Percentiles rank a stretch among this genome's conserved stretches.
Conservation (phyloP, 352 stramenopile species). For the Peronosclerospora sorghi region DNA sequence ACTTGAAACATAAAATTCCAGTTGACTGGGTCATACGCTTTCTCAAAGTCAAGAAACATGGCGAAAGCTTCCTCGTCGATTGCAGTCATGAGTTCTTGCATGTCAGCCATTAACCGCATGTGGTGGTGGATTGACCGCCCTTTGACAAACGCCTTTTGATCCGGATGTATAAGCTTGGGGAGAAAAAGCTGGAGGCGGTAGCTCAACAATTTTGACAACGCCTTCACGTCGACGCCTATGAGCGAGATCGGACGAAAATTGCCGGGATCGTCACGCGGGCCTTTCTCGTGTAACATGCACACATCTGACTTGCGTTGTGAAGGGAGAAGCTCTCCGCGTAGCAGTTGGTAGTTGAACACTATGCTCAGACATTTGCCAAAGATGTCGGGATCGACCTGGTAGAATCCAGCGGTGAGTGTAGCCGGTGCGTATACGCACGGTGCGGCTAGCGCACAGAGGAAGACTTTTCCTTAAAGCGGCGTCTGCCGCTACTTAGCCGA, state of each 20-base stretch:
- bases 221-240: slow-evolving; percentile 1
- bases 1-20: neutral
- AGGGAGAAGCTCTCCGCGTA: neutral
- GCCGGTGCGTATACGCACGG: too few relatives aligned
- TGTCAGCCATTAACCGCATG: neutral
- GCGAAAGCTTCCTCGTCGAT: neutral
- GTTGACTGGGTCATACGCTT: slow-evolving; percentile 1
- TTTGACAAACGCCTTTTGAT: neutral
- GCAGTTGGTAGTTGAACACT: neutral
- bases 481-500: too few relatives aligned
- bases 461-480: too few relatives aligned
- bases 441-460: too few relatives aligned
- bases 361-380: neutral
- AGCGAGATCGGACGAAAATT: slow-evolving; percentile 4
- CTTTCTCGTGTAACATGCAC: slow-evolving; percentile 2
- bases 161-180: neutral
- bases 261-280: neutral
- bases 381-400: neutral
- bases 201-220: neutral
- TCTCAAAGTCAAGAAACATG: neutral
- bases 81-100: neutral
- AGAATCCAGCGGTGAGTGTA: neutral
- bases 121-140: neutral
- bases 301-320: slow-evolving; percentile 1
- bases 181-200: neutral